phyloP scores from a whole-genome alignment of 129 eudicot genomes.

The Centrapalus pauciflorus region DNA sequence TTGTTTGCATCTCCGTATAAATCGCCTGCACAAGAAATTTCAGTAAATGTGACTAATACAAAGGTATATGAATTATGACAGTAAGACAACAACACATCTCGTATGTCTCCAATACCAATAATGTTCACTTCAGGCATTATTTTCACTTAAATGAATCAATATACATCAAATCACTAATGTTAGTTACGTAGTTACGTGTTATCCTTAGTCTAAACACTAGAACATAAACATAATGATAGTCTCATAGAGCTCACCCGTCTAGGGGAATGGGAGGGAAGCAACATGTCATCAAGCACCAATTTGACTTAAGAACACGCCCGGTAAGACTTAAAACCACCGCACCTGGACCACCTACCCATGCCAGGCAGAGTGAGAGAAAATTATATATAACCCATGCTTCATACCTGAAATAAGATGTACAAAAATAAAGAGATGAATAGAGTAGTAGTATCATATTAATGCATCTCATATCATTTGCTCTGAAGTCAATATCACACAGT shows the following conservation, averaged over 20 bases:
- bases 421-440: conserved; percentile 8
- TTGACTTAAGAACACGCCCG: conserved; percentile 72
- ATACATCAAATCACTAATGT: background rate
- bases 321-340: conserved; percentile 70
- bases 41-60: conserved; percentile 4
- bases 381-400: conserved; percentile 98
- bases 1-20: conserved; percentile 89
- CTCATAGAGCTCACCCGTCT: conserved; percentile 60
- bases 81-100: background rate
- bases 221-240: background rate
- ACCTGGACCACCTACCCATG: conserved; percentile 98
- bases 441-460: background rate
- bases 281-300: conserved; percentile 84
- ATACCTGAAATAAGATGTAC: conserved; percentile 44
- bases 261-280: conserved; percentile 82
- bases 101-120: background rate
- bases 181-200: background rate
- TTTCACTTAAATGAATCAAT: background rate
- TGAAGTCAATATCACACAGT: background rate
- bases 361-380: conserved; percentile 82
- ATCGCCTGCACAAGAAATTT: conserved; percentile 62
- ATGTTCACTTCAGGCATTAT: background rate
- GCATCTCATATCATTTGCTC: conserved; percentile 8
- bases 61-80: background rate
- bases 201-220: background rate